Evolutionary conservation across 2,329 filamentous ascomycete species (phyloP), one percentile per base, ranked within the genome.

Genomic region (Ambrosiella beaveri): DNA sequence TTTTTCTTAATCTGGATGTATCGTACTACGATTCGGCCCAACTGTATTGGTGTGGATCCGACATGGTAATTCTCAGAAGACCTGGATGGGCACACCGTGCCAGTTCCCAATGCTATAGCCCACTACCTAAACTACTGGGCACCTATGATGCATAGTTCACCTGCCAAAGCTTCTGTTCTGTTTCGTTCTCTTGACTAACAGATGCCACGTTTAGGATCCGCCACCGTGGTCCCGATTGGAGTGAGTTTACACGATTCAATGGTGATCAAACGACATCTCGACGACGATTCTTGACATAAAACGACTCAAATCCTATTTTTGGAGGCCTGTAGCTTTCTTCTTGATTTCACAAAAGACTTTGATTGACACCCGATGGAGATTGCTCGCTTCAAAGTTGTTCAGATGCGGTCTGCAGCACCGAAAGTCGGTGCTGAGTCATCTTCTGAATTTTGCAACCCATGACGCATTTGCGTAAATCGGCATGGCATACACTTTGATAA

Each of bases 221-320:
- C 66, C 93, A 98, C 74, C 85, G 93, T 72, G 93, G 93, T 66
- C 93, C 93, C 67, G 93, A 98, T 77, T 98, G 93, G 93, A 95
- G 88, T 93, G 76, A 85, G 86, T 81, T 41, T 38, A 13, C 41
- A 51, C 47, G 19, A 51, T 36, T 12, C 39, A n/a, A 41, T 41
- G 3, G 27, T 27, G 27, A 27, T 2, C 27, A 27, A 27, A 3
- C 27, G 27, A 27, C 27, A 27, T 27, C 27, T 27, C 5, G 27
- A 47, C 5, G 44, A 47, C 19, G 19, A 35, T 51, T 51, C 27
- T n/a, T 19, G 27, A 51, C 17, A 51, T 13, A 8, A 4, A 51
- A 15, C 7, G 17, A 15, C 3, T 51, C 35, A 35, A 17, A 35
- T 7, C 19, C 3, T 13, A 51, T 36, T 37, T 11, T 11, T 37